Base-by-base conservation (phyloP, 805 yeast species). In the Grigorovia transvaalensis region DNA sequence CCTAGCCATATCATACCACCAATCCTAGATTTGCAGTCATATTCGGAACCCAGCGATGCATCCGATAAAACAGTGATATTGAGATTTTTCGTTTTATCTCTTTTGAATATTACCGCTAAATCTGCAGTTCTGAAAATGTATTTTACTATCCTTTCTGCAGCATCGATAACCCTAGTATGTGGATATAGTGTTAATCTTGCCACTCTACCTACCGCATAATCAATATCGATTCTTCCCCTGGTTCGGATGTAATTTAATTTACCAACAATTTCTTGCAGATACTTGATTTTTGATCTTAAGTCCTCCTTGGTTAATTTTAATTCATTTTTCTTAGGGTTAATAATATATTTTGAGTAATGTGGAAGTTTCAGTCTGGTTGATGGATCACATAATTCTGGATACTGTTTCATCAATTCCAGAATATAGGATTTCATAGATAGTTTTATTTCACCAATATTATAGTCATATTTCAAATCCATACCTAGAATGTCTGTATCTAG, bases 401-500 rank as follows among this genome's bases (percentile, higher is more conserved):
- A 43, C 9, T 43, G 29, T 18, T 4, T 9, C 3, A 18, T 9
- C 15, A 43, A 9, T 13, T 18, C 11, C 2, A 18, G 12, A 8
- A 48, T 41, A n/a, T 48, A 48, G 4, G 27, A 2, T 42, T 42
- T 3, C 46, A 48, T 42, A 4, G 17, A 20, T 42, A 48, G 12
- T 7, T 13, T 9, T 4, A 48, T 29, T 42, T 9, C n/a, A 12
- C 46, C 50, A 29, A 43, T 11, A 12, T 40, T 40, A 9, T 15
- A 12, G 20, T 51, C 47, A 40, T 53, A 54, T 2, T 13, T 19
- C 12, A 54, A 20, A 44, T 50, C 55, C 12, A 54, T 9, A 13
- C 57, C 57, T 35, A 54, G 17, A 2, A 52, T 44, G 35, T 54
- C 55, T 2, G 55, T 49, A 9, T 52, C 27, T 18, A 54, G 29